These are phyloP conservation scores for Cladosporium cucumerinum DNA, from an alignment of 2,329 filamentous ascomycete species.

Conservation along the genomic window DNA sequence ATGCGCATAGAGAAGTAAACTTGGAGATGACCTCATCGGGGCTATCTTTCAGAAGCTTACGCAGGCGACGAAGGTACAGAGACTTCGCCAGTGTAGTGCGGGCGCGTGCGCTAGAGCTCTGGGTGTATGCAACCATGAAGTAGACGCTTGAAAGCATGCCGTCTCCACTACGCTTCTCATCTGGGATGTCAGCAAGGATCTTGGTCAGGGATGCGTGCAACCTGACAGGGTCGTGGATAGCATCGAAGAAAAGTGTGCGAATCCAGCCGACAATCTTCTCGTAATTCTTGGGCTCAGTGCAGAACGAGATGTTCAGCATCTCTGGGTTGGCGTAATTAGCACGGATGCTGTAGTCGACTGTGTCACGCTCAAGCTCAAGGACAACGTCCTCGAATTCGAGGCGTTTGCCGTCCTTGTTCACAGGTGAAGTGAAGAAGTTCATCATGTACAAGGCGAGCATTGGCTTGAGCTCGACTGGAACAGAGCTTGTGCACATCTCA, in stretches of 20 bases:
- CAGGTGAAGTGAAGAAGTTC: slow-evolving; percentile 92
- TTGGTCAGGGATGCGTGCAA: slow-evolving; percentile 67
- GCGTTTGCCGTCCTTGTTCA: slow-evolving; percentile 69
- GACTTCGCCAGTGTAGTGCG: slow-evolving; percentile 81
- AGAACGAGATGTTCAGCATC: slow-evolving; percentile 75
- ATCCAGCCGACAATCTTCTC: slow-evolving; percentile 78
- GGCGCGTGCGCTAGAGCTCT: slow-evolving; percentile 71
- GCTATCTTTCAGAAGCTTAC: slow-evolving; percentile 73
- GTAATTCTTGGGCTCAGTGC: slow-evolving; percentile 87
- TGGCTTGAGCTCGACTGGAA: slow-evolving; percentile 81
- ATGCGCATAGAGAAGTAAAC: slow-evolving; percentile 71
- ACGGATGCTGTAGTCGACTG: slow-evolving; percentile 75
- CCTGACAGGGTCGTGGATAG: slow-evolving; percentile 74
- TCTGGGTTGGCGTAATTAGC: slow-evolving; percentile 73
- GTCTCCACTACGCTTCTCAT: slow-evolving; percentile 82
- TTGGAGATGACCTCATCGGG: slow-evolving; percentile 71
- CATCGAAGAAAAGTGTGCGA: slow-evolving; percentile 79
- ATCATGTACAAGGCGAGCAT: slow-evolving; percentile 79
- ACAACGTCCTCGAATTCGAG: slow-evolving; percentile 91
- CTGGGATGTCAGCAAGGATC: slow-evolving; percentile 85
- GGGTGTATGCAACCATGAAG: slow-evolving; percentile 75
- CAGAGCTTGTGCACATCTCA: slow-evolving; percentile 70
- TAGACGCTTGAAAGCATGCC: slow-evolving; percentile 61
- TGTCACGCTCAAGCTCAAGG: slow-evolving; percentile 85
- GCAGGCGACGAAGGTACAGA: slow-evolving; percentile 80